These are phyloP conservation scores for Desmodesmus armatus DNA, from an alignment of 139 green algal genomes.

Conservation along the genomic window DNA sequence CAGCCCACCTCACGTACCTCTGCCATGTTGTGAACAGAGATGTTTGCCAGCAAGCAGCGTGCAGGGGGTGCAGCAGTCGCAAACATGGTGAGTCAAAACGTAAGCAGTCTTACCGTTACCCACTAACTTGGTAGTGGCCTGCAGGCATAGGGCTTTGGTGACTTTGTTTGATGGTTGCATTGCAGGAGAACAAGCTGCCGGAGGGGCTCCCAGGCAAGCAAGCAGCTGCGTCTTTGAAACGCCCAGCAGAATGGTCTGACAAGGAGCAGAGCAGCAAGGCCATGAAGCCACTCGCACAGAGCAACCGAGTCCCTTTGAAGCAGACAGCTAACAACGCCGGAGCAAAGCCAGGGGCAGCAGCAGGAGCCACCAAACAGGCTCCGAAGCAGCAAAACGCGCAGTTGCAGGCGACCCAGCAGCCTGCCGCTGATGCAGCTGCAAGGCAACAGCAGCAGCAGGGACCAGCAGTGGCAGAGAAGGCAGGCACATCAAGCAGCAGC, in stretches of 20 bases:
- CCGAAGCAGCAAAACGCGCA: constrained; percentile 1
- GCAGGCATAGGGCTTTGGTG: no score
- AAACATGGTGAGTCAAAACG: no score
- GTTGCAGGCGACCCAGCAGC: not conserved
- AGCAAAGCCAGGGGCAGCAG: constrained; percentile 15
- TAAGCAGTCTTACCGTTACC: no score
- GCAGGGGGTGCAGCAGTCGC: no score
- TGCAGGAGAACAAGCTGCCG: constrained; percentile 34
- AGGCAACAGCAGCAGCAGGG: constrained; percentile 7
- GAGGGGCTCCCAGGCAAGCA: not conserved
- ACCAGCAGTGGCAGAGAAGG: constrained; percentile 4
- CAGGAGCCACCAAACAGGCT: constrained; percentile 1
- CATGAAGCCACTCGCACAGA: constrained; percentile 26
- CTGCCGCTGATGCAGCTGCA: not conserved
- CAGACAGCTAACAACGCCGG: constrained; percentile 27
- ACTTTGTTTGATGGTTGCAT: not conserved
- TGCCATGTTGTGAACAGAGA: no score
- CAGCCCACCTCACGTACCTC: no score
- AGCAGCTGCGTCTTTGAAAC: not conserved
- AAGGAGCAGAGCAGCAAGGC: constrained; percentile 28
- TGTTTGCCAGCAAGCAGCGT: no score
- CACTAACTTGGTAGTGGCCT: no score
- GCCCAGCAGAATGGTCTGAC: constrained; percentile 26
- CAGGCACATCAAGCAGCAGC: not conserved
- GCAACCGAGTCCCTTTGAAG: constrained; percentile 24